phyloP scores from a whole-genome alignment of 2,329 filamentous ascomycete species.

The Colletotrichum nymphaeae region DNA sequence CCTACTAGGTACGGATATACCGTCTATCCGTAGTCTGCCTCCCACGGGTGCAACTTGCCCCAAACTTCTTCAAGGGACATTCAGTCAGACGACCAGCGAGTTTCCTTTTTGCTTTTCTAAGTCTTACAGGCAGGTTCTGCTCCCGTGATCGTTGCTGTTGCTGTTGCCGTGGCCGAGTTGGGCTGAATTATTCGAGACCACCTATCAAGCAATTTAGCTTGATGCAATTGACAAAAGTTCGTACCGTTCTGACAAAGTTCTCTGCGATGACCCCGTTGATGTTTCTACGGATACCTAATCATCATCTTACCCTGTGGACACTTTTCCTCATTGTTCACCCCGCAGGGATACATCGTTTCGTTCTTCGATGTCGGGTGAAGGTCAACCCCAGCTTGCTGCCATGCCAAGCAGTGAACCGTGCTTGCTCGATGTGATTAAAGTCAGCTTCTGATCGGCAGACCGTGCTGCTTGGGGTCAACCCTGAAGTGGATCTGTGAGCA shows the following conservation, averaged over 20 bases:
- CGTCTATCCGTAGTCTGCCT: not conserved
- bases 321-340: too few relatives aligned
- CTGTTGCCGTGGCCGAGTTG: not conserved
- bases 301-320: not conserved
- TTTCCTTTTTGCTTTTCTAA: slow-evolving; percentile 1
- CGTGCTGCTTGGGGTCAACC: not conserved
- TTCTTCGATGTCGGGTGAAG: not conserved
- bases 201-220: not conserved
- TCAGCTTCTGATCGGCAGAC: not conserved
- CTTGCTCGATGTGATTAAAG: not conserved
- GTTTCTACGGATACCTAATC: not conserved
- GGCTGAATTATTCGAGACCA: not conserved
- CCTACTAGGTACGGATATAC: not conserved
- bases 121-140: not conserved
- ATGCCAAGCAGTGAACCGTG: not conserved
- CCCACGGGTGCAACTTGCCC: not conserved
- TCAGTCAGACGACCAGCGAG: not conserved
- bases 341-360: too few relatives aligned
- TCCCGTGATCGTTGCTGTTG: not conserved
- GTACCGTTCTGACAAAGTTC: not conserved
- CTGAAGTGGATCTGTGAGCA: not conserved
- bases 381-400: not conserved
- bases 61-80: not conserved
- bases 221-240: not conserved
- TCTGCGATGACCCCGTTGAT: not conserved